Conservation (phyloP, 164 flowering plant genomes). For the Liquidambar formosana region DNA sequence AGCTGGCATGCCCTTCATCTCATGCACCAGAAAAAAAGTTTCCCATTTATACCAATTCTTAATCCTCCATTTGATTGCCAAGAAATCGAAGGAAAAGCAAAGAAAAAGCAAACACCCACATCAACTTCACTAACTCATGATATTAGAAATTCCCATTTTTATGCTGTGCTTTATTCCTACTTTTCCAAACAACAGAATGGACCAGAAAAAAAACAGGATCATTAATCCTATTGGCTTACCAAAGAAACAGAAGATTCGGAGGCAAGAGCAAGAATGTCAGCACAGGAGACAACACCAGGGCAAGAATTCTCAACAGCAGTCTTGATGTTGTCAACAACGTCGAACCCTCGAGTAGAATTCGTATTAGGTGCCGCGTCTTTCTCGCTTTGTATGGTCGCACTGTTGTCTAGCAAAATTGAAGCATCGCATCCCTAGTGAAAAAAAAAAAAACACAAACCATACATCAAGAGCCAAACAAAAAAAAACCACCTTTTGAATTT, state of each 20-base stretch:
- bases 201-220: no score
- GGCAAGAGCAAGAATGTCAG: slow-evolving; percentile 30
- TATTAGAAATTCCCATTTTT: no score
- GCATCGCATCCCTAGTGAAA: slow-evolving; percentile 25
- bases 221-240: slow-evolving; percentile 10
- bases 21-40: no score
- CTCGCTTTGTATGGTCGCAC: slow-evolving; percentile 16
- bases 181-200: no score
- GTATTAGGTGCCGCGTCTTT: slow-evolving; percentile 22
- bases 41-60: no score
- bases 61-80: not conserved
- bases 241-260: slow-evolving; percentile 17
- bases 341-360: slow-evolving; percentile 18
- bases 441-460: no score
- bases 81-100: not conserved
- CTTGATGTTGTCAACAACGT: slow-evolving; percentile 25
- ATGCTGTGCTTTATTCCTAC: no score
- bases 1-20: no score
- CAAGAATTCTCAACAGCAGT: slow-evolving; percentile 19
- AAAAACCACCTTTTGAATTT: no score
- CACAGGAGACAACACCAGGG: slow-evolving; percentile 27
- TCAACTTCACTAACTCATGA: no score
- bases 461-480: no score
- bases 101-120: no score
- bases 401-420: slow-evolving; percentile 23